Percentiles rank a stretch among this genome's conserved stretches.
Conservation (phyloP, 179 eudicot species). For the Beta macrorhiza region DNA sequence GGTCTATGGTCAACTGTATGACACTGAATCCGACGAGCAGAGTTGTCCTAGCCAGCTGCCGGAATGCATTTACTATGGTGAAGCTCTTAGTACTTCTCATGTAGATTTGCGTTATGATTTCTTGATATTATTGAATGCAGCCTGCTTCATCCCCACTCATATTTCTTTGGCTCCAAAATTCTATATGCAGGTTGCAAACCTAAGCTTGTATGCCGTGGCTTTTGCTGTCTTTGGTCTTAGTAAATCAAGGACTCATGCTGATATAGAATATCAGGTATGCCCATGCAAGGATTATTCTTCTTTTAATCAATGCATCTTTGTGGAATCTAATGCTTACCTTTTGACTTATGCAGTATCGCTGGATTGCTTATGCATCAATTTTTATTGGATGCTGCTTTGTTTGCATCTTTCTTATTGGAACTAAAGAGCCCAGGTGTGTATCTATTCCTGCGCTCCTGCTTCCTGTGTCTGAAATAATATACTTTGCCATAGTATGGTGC, state of each 20-base stretch:
- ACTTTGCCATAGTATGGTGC: not conserved
- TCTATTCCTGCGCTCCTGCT: not conserved
- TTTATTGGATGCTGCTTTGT: constrained; percentile 85
- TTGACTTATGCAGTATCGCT: constrained; percentile 64
- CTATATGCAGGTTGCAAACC: constrained; percentile 72
- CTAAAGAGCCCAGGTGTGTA: constrained; percentile 80
- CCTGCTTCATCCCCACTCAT: not conserved
- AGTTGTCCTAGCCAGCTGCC: constrained; percentile 85
- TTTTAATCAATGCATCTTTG: not conserved
- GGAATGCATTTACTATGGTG: constrained; percentile 98
- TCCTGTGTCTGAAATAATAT: not conserved
- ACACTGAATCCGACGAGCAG: constrained; percentile 83
- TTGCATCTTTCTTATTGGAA: constrained; percentile 67
- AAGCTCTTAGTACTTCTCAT: constrained; percentile 10
- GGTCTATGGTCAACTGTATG: constrained; percentile 99
- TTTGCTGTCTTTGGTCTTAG: constrained; percentile 58
- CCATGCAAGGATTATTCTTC: not conserved
- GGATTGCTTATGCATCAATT: constrained; percentile 86
- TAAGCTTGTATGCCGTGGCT: constrained; percentile 79
- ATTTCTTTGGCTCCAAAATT: not conserved
- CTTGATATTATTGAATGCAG: not conserved
- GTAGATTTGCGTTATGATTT: not conserved
- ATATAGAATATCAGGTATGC: constrained; percentile 74
- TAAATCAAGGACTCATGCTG: constrained; percentile 44
- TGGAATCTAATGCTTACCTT: constrained; percentile 22